Percentiles rank a stretch among this genome's conserved stretches.
Conservation (phyloP, 306 rosid genomes). For the Rosa persica region DNA sequence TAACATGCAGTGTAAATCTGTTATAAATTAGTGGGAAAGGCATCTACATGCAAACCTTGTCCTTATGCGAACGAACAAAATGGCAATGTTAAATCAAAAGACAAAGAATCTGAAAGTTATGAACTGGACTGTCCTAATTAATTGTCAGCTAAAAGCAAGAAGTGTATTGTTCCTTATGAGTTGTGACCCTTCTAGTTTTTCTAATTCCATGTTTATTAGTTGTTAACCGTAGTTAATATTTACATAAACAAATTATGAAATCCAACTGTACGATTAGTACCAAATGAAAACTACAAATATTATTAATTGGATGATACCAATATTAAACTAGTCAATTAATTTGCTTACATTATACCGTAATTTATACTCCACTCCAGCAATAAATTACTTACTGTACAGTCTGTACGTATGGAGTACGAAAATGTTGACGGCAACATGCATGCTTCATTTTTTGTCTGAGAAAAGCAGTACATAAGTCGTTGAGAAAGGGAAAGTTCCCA, state of each 20-base stretch:
- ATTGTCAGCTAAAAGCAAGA: neutral
- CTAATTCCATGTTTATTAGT: neutral
- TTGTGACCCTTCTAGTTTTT: neutral
- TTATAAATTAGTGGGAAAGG: neutral
- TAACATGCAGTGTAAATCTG: neutral
- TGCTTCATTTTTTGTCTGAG: neutral
- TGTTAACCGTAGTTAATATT: neutral
- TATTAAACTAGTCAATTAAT: neutral
- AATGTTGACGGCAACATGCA: neutral
- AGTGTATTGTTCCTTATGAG: neutral
- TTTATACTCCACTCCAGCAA: neutral
- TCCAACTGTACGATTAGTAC: neutral
- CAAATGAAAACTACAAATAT: neutral
- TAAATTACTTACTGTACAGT: neutral
- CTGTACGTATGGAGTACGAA: conserved; percentile 8
- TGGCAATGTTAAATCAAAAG: neutral
- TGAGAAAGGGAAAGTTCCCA: neutral
- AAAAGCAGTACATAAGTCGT: neutral
- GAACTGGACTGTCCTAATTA: neutral
- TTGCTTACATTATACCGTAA: neutral
- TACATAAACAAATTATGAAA: neutral
- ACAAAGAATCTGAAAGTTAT: neutral
- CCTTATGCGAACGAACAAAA: neutral
- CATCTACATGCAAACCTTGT: neutral
- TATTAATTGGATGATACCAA: neutral